Conservation (phyloP, 225 moss, liverwort and hornwort genomes). For the Takakia lepidozioides region DNA sequence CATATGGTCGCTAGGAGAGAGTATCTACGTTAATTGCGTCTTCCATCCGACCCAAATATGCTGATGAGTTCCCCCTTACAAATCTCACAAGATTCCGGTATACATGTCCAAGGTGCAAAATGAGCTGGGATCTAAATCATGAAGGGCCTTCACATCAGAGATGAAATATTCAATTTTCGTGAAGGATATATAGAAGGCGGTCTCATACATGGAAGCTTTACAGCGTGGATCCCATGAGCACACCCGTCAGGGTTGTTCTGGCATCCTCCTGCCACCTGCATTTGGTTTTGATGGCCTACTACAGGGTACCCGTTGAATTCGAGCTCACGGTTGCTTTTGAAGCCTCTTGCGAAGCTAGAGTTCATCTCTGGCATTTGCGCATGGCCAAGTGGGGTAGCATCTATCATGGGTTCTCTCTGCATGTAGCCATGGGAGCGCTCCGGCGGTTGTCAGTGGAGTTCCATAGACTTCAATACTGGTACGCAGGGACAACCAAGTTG, state of each 20-base stretch:
- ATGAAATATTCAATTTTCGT: slow-evolving; percentile 19
- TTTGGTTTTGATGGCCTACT: slow-evolving; percentile 15
- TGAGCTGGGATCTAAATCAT: neutral
- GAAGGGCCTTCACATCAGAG: slow-evolving; percentile 31
- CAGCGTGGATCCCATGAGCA: slow-evolving; percentile 39
- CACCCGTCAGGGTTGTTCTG: neutral
- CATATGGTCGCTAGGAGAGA: slow-evolving; percentile 7
- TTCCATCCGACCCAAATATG: slow-evolving; percentile 32
- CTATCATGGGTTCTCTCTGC: too few relatives aligned
- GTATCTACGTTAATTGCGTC: slow-evolving; percentile 21
- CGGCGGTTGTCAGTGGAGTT: too few relatives aligned
- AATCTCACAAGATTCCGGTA: slow-evolving; percentile 38
- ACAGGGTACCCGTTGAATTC: slow-evolving; percentile 22
- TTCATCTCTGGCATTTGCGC: slow-evolving; percentile 5
- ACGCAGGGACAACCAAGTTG: too few relatives aligned
- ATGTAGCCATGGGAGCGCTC: too few relatives aligned
- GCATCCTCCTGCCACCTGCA: slow-evolving; percentile 22
- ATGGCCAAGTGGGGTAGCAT: slow-evolving; percentile 11
- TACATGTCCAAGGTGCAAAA: slow-evolving; percentile 33
- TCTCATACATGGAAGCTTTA: slow-evolving; percentile 6
- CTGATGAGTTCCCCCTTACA: slow-evolving; percentile 4
- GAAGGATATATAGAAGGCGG: slow-evolving; percentile 13
- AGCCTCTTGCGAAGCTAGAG: slow-evolving; percentile 13
- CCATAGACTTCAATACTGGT: too few relatives aligned
- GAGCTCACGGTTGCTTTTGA: slow-evolving; percentile 24